Evolutionary conservation across 2,329 filamentous ascomycete species (phyloP).

Genomic region (Huntiella bhutanensis): DNA sequence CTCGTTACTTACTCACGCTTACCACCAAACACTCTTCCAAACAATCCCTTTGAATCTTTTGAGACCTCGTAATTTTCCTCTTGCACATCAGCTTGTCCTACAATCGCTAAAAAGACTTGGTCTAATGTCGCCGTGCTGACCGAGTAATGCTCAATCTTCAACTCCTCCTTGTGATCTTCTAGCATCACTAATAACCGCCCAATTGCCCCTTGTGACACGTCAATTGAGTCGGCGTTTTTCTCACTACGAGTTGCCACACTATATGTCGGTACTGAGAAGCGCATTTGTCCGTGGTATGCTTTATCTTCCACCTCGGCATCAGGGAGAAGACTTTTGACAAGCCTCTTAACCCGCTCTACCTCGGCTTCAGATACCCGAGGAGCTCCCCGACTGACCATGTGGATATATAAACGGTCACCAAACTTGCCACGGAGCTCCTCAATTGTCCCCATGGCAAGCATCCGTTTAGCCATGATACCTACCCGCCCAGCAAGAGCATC

Average conservation of each 20-base stretch:
- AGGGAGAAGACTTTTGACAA: slow-evolving; percentile 43
- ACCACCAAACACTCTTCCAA: neutral
- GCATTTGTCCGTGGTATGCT: slow-evolving; percentile 68
- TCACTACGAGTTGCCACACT: slow-evolving; percentile 16
- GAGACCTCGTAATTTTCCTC: slow-evolving; percentile 44
- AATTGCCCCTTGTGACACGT: slow-evolving; percentile 31
- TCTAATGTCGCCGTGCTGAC: slow-evolving; percentile 76
- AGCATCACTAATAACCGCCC: slow-evolving; percentile 52
- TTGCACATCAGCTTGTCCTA: slow-evolving; percentile 57
- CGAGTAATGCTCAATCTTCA: slow-evolving; percentile 72
- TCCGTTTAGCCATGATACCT: slow-evolving; percentile 67
- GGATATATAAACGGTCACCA: slow-evolving; percentile 63
- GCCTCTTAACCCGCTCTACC: slow-evolving; percentile 45
- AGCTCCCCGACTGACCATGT: slow-evolving; percentile 57
- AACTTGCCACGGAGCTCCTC: slow-evolving; percentile 54
- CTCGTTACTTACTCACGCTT: neutral
- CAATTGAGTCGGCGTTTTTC: neutral
- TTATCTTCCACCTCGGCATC: slow-evolving; percentile 51
- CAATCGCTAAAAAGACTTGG: slow-evolving; percentile 76
- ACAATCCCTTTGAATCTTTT: slow-evolving; percentile 13
- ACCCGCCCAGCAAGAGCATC: slow-evolving; percentile 69
- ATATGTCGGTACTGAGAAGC: slow-evolving; percentile 54
- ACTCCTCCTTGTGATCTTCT: slow-evolving; percentile 46
- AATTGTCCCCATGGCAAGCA: slow-evolving; percentile 68
- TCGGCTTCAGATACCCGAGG: slow-evolving; percentile 53